Percentiles rank a stretch among this genome's conserved stretches.
Evolutionary conservation across 2,329 filamentous ascomycete species (phyloP).

Genomic region (Arthroderma sp.): DNA sequence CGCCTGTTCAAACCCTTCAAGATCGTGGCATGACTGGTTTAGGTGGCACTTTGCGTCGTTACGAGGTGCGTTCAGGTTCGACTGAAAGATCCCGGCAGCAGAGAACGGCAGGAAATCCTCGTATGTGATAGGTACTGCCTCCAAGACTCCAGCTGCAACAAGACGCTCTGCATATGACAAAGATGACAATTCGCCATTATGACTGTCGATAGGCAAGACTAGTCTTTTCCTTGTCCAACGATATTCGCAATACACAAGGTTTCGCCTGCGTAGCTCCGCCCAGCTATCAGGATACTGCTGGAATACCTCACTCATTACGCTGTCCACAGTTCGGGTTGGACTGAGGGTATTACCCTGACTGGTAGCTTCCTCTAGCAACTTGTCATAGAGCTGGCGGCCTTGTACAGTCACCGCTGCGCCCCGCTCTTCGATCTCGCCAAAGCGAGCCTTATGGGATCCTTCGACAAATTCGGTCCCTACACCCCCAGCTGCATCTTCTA

Average conservation of each 20-base stretch:
- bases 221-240: conserved; percentile 11
- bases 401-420: conserved; percentile 37
- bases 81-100: conserved; percentile 40
- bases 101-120: conserved; percentile 43
- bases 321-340: conserved; percentile 11
- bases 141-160: conserved; percentile 21
- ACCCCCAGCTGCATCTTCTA: conserved; percentile 6
- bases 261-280: conserved; percentile 22
- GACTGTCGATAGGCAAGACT: background rate
- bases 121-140: conserved; percentile 36
- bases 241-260: conserved; percentile 31
- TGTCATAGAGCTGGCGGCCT: conserved; percentile 36
- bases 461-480: conserved; percentile 9
- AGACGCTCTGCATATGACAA: conserved; percentile 18
- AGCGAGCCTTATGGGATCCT: conserved; percentile 37
- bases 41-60: background rate
- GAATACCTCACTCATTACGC: conserved; percentile 20
- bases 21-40: no score
- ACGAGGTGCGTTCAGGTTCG: conserved; percentile 22
- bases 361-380: conserved; percentile 22
- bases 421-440: conserved; percentile 42
- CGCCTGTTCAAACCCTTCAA: no score
- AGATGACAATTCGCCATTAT: background rate
- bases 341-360: conserved; percentile 4
- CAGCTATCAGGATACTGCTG: conserved; percentile 31